Percentiles rank a stretch among this genome's conserved stretches.
These are phyloP conservation scores for Ormosia emarginata DNA, from an alignment of 306 rosid species.

Conservation along the genomic window DNA sequence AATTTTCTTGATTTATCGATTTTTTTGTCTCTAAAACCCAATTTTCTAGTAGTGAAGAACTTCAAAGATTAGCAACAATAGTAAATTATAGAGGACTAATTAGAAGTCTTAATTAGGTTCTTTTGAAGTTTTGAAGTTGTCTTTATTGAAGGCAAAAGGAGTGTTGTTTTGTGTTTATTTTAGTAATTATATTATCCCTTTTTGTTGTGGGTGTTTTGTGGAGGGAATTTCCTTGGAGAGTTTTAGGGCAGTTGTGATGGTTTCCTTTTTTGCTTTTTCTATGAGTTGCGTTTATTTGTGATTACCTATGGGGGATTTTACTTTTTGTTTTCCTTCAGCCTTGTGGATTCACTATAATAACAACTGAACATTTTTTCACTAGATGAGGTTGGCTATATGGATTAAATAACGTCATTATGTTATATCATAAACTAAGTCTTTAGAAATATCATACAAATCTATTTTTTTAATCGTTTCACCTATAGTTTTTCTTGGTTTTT, in stretches of 20 bases:
- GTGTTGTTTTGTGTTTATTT: not conserved
- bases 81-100: not conserved
- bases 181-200: not conserved
- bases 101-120: not conserved
- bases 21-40: too few relatives aligned
- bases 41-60: too few relatives aligned
- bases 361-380: too few relatives aligned
- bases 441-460: too few relatives aligned
- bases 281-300: not conserved
- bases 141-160: not conserved
- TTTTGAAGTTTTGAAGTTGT: not conserved
- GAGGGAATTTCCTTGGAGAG: not conserved
- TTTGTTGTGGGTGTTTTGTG: not conserved
- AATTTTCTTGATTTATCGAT: too few relatives aligned
- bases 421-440: too few relatives aligned
- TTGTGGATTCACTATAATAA: not conserved
- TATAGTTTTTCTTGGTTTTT: too few relatives aligned
- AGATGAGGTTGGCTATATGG: too few relatives aligned
- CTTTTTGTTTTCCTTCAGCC: not conserved
- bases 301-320: not conserved
- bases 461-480: too few relatives aligned
- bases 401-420: too few relatives aligned
- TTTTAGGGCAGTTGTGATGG: not conserved
- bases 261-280: not conserved
- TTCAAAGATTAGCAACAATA: not conserved